These are phyloP conservation scores for Mrakia blollopis DNA, from an alignment of 768 basidiomycete genomes.

Conservation along the genomic window DNA sequence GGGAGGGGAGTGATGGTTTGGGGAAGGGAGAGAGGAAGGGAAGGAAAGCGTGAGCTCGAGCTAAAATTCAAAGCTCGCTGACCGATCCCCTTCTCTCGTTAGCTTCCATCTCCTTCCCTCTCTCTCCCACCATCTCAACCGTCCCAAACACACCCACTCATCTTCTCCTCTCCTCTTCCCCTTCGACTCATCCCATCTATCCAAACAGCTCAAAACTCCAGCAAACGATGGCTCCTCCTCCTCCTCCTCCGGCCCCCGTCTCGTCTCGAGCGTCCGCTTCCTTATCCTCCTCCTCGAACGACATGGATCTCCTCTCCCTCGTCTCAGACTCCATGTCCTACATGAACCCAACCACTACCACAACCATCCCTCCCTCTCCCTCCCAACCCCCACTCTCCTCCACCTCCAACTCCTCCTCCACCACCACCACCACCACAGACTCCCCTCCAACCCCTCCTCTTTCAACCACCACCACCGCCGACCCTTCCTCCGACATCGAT, in stretches of 20 bases:
- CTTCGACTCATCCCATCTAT: neutral
- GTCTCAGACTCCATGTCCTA: slow-evolving; percentile 35
- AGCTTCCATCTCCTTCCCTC: slow-evolving; percentile 13
- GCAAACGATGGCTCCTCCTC: slow-evolving; percentile 44
- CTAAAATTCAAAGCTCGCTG: neutral
- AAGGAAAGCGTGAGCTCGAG: slow-evolving; percentile 3
- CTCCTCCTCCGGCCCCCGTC: neutral
- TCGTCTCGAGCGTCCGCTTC: slow-evolving; percentile 37
- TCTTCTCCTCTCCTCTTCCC: neutral
- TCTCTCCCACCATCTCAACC: no score
- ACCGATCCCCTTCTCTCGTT: slow-evolving; percentile 5
- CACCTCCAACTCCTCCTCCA: slow-evolving; percentile 27
- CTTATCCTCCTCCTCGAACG: neutral
- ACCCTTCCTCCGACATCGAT: slow-evolving; percentile 25
- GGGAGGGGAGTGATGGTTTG: neutral
- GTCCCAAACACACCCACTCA: neutral
- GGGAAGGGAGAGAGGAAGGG: neutral
- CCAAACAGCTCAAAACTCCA: slow-evolving; percentile 40
- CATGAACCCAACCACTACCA: neutral
- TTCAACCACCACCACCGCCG: neutral
- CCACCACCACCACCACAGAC: slow-evolving; percentile 18
- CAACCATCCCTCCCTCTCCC: slow-evolving; percentile 25
- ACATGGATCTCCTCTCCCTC: slow-evolving; percentile 37
- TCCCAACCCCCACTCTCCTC: neutral
- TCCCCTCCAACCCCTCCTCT: slow-evolving; percentile 8